Conservation (phyloP, 495 filamentous ascomycete species). For the Lepidopterella palustris region DNA sequence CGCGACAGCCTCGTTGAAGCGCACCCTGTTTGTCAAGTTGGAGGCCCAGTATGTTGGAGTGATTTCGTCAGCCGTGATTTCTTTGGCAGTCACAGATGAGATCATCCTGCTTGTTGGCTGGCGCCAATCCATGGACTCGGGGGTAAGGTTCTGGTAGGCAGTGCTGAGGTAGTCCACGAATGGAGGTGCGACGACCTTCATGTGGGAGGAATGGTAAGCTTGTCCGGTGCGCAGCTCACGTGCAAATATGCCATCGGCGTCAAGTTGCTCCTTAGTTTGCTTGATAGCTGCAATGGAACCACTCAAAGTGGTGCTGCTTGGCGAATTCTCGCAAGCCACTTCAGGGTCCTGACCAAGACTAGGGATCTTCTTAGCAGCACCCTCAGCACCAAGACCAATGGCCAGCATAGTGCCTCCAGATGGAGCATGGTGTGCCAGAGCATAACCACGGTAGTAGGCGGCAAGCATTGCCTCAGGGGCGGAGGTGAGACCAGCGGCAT, state of each 20-base stretch:
- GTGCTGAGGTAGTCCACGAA: not conserved
- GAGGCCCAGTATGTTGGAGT: not conserved
- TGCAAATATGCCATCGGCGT: not conserved
- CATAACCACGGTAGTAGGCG: conserved; percentile 15
- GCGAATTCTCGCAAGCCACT: conserved; percentile 7
- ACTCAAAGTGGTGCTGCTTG: conserved; percentile 9
- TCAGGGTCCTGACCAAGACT: not conserved
- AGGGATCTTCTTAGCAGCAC: not conserved
- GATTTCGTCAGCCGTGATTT: not conserved
- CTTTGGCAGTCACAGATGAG: not conserved
- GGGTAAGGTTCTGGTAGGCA: not conserved
- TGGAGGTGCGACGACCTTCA: not conserved
- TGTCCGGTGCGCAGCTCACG: not conserved
- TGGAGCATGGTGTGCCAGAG: not conserved
- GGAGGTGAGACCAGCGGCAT: conserved; percentile 10
- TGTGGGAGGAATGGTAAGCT: conserved; percentile 4
- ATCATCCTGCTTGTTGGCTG: not conserved
- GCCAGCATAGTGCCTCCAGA: conserved; percentile 8
- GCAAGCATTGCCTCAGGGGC: conserved; percentile 6
- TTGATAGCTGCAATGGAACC: not conserved
- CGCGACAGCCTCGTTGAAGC: not conserved
- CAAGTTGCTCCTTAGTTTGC: not conserved
- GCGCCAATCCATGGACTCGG: not conserved
- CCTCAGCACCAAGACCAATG: not conserved
- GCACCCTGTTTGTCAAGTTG: not conserved